Conservation (phyloP, 192 early-diverging fungal genomes). For the Nowakowskiella sp. region DNA sequence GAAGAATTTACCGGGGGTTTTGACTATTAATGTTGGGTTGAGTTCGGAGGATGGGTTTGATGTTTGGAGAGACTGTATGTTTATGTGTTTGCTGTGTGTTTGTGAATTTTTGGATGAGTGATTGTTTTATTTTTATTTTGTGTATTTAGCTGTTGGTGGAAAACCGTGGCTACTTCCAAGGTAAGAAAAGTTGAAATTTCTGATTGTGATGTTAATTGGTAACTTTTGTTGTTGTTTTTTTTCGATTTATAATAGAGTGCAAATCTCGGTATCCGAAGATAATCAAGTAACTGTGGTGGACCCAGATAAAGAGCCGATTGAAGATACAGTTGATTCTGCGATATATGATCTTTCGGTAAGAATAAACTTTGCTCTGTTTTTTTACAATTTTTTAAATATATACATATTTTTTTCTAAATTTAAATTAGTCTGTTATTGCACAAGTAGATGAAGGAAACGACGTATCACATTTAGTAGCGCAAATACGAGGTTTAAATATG, state of each 20-base stretch:
- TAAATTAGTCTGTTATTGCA: conserved; percentile 26
- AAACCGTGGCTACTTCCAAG: conserved; percentile 25
- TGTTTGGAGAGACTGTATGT: conserved; percentile 32
- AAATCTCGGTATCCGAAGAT: conserved; percentile 36
- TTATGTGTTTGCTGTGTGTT: background rate
- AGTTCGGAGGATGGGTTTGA: conserved; percentile 43
- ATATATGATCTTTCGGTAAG: conserved; percentile 62
- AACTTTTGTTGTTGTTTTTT: conserved; percentile 3
- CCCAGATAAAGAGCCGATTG: conserved; percentile 13
- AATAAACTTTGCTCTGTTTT: too few species aligned
- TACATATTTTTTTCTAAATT: background rate
- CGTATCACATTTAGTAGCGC: conserved; percentile 61
- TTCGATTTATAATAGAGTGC: conserved; percentile 29
- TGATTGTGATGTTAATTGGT: too few species aligned
- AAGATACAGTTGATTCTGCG: conserved; percentile 19
- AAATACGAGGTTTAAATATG: conserved; percentile 63
- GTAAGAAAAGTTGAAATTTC: too few species aligned
- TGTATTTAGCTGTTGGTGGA: background rate
- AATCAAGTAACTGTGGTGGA: conserved; percentile 31
- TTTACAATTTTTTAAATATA: too few species aligned
- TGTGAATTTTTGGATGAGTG: conserved; percentile 35
- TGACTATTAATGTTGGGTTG: conserved; percentile 72
- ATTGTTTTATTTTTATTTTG: background rate
- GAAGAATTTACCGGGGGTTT: conserved; percentile 56
- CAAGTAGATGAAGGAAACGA: conserved; percentile 44